Evolutionary conservation across 768 basidiomycete species (phyloP), one percentile per base, ranked within the genome.

Genomic region (Boletales sp.): DNA sequence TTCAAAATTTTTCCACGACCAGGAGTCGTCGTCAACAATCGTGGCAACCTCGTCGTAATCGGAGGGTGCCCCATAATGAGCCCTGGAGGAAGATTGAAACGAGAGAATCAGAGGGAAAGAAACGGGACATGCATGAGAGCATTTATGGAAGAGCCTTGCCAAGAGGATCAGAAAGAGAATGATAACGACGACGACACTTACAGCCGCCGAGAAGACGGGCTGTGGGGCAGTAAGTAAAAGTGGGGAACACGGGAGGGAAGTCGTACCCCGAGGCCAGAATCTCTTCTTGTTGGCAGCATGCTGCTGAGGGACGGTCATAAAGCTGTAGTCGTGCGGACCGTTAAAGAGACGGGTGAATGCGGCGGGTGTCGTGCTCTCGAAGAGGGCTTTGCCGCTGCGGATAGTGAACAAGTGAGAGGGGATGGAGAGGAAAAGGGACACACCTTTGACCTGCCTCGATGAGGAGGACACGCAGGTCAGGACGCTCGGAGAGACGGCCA

Each of bases 161-260:
- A 12, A 15, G 14, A 34, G 7, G 42, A 11, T 40, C 4, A 40
- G 42, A 28, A 12, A 42, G 37, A 5, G 11, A 21, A 5, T 0
- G 8, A n/a, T 44, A 34, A 52, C 31, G 19, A 30, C n/a, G 28
- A 19, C n/a, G 34, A 21, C 11, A 72, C 82, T 64, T 59, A 84
- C 87, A 89, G 60, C 87, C 87, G 19, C 87, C 87, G 7, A 90
- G 74, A 62, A 89, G 70, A 59, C 81, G 86, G 2, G 69, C 86
- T 87, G 45, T 4, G n/a, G n/a, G 1, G 28, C 0, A 2, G n/a
- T 58, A 34, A 64, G 51, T 2, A 33, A 10, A n/a, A 2, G 7
- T 4, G 17, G 6, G 15, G 34, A 2, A n/a, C n/a, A 6, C 25
- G 25, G 25, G n/a, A 10, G 13, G 17, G 5, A 0, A 13, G 8